These are phyloP conservation scores for Xerocomellus amylosporus DNA, from an alignment of 768 basidiomycete species.

Conservation along the genomic window DNA sequence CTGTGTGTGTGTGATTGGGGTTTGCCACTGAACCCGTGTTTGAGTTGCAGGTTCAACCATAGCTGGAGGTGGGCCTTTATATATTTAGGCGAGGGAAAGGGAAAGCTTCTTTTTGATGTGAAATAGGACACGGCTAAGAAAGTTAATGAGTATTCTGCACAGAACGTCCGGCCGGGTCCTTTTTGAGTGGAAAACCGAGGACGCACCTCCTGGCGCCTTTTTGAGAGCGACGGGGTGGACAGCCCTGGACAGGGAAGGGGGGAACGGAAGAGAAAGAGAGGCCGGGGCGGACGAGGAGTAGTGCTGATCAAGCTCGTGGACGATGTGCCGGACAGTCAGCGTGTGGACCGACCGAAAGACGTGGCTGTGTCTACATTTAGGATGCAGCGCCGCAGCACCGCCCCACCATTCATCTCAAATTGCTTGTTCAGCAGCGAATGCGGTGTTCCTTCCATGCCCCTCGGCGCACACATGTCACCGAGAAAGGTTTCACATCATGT, in stretches of 20 bases:
- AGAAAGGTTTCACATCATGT: neutral
- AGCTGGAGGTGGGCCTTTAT: conserved; percentile 29
- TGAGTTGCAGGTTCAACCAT: conserved; percentile 36
- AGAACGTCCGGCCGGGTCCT: conserved; percentile 23
- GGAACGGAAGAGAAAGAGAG: conserved; percentile 9
- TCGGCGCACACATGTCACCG: neutral
- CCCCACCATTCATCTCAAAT: conserved; percentile 19
- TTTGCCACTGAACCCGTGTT: conserved; percentile 35
- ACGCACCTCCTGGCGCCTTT: conserved; percentile 14
- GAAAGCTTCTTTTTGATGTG: conserved; percentile 35
- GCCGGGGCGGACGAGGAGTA: conserved; percentile 9
- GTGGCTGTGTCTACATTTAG: conserved; percentile 37
- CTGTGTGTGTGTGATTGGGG: conserved; percentile 34
- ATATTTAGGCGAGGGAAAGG: conserved; percentile 37
- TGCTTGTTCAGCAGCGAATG: conserved; percentile 22
- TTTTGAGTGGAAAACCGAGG: conserved; percentile 17
- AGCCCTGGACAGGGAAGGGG: conserved; percentile 8
- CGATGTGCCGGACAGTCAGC: conserved; percentile 1
- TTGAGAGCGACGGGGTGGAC: conserved; percentile 15
- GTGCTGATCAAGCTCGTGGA: conserved; percentile 7
- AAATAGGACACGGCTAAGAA: conserved; percentile 23
- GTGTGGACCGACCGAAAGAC: conserved; percentile 26
- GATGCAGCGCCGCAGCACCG: conserved; percentile 36
- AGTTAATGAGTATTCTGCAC: conserved; percentile 27
- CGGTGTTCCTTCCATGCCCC: conserved; percentile 14